Conservation (phyloP, 1,139 yeast species). For the Debaryomyces fabryi region DNA sequence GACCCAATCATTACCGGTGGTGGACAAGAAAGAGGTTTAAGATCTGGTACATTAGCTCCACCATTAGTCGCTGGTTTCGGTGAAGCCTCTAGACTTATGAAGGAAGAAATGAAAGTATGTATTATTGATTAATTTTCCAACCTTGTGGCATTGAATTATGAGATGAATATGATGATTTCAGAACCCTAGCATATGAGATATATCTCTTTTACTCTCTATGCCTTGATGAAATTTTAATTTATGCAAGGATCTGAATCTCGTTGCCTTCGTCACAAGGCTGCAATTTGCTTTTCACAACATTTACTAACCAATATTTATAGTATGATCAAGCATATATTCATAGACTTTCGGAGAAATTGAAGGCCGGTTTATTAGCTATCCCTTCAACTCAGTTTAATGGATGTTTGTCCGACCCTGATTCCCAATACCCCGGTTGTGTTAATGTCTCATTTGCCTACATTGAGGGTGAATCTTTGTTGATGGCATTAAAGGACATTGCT, state of each 20-base stretch:
- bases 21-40: conserved; percentile 97
- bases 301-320: conserved; percentile 23
- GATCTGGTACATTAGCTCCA: conserved; percentile 97
- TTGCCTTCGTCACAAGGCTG: background rate
- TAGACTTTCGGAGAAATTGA: conserved; percentile 71
- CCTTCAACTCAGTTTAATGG: conserved; percentile 94
- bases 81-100: conserved; percentile 89
- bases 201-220: conserved; percentile 6
- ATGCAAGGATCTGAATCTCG: conserved; percentile 28
- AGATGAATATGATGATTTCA: conserved; percentile 3
- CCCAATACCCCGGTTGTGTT: conserved; percentile 86
- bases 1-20: conserved; percentile 97
- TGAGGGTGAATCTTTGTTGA: conserved; percentile 95
- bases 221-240: conserved; percentile 13
- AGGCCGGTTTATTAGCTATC: conserved; percentile 70
- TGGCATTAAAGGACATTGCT: conserved; percentile 98
- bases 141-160: background rate
- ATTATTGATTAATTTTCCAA: conserved; percentile 8
- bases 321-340: conserved; percentile 74
- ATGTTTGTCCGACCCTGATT: conserved; percentile 56
- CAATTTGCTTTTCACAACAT: background rate
- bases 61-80: conserved; percentile 96
- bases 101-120: conserved; percentile 59
- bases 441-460: conserved; percentile 95
- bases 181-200: conserved; percentile 5